Evolutionary conservation across 179 eudicot species (phyloP), one percentile per base, ranked within the genome.

Genomic region (Heliamphora pulchella): DNA sequence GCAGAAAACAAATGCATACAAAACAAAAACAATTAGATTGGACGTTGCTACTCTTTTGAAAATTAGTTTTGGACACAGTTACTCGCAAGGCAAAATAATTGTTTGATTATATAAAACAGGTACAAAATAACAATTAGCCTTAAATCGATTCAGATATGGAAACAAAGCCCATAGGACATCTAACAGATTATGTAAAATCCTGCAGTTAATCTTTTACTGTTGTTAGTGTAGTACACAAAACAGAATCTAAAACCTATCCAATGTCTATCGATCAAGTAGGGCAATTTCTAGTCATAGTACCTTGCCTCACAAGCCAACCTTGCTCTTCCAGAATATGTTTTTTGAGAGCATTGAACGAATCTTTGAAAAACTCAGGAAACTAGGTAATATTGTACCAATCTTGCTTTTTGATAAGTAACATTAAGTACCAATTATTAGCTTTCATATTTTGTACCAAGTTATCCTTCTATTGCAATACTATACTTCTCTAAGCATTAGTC

Each of bases 11-110:
- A 55, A 63, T n/a, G 73, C 75, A 78, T 2, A 72, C 11, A 7
- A 18, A 47, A 18, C 3, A 47, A 57, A 80, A 77, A 54, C 48
- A n/a, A 51, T 74, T 61, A 81, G 77, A 47, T 63, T 61, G 47
- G 53, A 44, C 8, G 15, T 47, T 66, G 73, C 31, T 53, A 46
- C 8, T 31, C 31, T 31, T 31, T 31, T 31, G 31, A 31, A 31
- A 31, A 31, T 31, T 31, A 31, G 31, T 31, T 31, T 31, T 31
- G 31, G 31, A 31, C 31, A 31, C 31, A 31, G 0, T 31, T 31
- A 31, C 31, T 20, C 74, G 41, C 22, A 78, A 50, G 53, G 39
- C 0, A 66, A 51, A 66, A 2, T 15, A 76, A 10, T 67, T 31
- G 50, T 41, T 51, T 8, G 14, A 67, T 9, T 9, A 50, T 11